phyloP scores from a whole-genome alignment of 2,329 filamentous ascomycete genomes.

The Scedosporium minutisporum region DNA sequence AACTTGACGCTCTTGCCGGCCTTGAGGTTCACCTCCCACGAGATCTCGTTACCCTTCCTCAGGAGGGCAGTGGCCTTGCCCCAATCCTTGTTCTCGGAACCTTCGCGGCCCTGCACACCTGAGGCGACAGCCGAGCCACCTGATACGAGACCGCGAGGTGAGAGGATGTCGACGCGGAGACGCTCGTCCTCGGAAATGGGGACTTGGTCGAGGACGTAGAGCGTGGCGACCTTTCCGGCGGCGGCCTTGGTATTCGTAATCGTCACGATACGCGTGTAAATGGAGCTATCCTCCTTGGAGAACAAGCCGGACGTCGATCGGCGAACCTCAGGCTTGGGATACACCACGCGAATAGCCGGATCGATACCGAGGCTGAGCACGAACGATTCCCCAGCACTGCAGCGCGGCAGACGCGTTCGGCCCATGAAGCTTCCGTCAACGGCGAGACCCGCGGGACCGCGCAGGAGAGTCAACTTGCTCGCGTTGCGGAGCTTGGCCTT shows the following conservation, averaged over 20 bases:
- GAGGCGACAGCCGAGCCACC: constrained; percentile 27
- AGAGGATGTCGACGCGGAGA: constrained; percentile 39
- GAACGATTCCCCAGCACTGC: constrained; percentile 44
- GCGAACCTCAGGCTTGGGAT: constrained; percentile 45
- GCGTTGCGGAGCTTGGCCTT: constrained; percentile 46
- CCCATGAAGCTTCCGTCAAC: constrained; percentile 57
- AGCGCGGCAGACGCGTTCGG: constrained; percentile 43
- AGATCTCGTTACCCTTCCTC: constrained; percentile 47
- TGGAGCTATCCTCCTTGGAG: constrained; percentile 39
- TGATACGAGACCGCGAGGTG: constrained; percentile 35
- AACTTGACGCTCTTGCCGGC: constrained; percentile 48
- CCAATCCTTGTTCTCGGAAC: constrained; percentile 32
- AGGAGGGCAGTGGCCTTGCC: constrained; percentile 43
- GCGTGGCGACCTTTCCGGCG: constrained; percentile 26
- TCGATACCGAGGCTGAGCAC: constrained; percentile 49
- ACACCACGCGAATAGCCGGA: constrained; percentile 43
- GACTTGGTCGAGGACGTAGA: constrained; percentile 50
- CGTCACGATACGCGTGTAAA: constrained; percentile 38
- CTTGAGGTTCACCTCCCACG: constrained; percentile 49
- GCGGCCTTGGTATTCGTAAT: constrained; percentile 40
- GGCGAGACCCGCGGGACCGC: constrained; percentile 45
- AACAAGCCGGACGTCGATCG: constrained; percentile 42
- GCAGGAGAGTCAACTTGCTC: constrained; percentile 45
- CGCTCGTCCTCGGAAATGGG: constrained; percentile 53
- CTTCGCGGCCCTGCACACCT: constrained; percentile 21